Evolutionary conservation across 2,329 filamentous ascomycete species (phyloP), one percentile per base, ranked within the genome.

Genomic region (Trichoderma sp.): DNA sequence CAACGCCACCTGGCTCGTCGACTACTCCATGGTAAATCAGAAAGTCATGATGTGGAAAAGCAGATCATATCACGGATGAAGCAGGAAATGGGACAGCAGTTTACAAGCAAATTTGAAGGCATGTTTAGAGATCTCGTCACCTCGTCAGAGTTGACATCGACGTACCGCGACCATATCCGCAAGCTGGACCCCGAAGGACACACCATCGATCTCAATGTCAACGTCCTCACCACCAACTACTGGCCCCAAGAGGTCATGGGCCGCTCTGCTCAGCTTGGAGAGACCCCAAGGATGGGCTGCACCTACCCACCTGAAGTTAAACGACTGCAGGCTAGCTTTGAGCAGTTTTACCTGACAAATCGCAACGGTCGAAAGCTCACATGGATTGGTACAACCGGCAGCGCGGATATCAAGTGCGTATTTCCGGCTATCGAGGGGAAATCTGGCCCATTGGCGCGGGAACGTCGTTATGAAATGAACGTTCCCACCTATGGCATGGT

Each of bases 51-150:
- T 77, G 93, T 94, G 1, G 96, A 99, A 82, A 95, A 95, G 80
- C 92, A 96, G 78, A 97, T 99, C 89, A 96, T 99, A 67, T 92
- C 91, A 0, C 93, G 95, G 74, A 98, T 99, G 94, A 98, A 98
- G 86, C 90, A 96, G 78, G 95, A 98, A 80, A 90, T 98, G 67
- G 96, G 96, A 51, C 97, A 97, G 80, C 91, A 94, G 76, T 98
- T 98, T 80, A 98, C 96, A 0, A 86, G 90, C 78, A 97, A 97
- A 80, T 89, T 99, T 58, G 96, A 99, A 79, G 93, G 94, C 75
- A 98, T 99, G 94, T 98, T 99, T 85, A 95, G 94, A 82, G 96
- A 99, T 78, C 95, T 98, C 89, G 90, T 91, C 18, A 90, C 95
- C 14, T 98, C 95, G 0, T 90, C 92, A 70, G 95, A 97, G 75